Conservation (phyloP, 345 rosid genomes). For the Geranium rotundifolium region DNA sequence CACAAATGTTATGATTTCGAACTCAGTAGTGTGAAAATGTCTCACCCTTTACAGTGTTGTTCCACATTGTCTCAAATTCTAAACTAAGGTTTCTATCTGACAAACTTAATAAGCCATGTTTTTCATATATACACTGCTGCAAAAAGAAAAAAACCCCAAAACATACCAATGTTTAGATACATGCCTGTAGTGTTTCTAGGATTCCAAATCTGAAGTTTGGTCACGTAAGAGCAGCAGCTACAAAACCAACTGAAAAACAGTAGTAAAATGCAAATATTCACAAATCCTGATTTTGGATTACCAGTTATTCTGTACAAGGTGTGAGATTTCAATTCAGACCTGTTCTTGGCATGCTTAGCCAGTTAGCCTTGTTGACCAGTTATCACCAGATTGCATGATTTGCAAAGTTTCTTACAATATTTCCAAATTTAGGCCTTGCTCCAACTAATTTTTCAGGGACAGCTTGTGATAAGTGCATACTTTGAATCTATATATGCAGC, state of each 20-base stretch:
- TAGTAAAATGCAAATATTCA: conserved; percentile 52
- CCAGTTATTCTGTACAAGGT: too few relatives aligned
- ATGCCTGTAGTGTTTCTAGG: conserved; percentile 38
- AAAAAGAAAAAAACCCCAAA: conserved; percentile 17
- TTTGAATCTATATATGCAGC: too few relatives aligned
- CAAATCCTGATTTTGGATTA: too few relatives aligned
- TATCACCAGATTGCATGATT: too few relatives aligned
- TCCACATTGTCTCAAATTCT: background rate
- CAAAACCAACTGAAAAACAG: conserved; percentile 81
- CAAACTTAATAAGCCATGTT: conserved; percentile 7
- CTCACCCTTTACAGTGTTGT: background rate
- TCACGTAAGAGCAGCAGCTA: conserved; percentile 77
- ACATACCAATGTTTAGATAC: conserved; percentile 13
- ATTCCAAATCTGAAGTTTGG: conserved; percentile 55
- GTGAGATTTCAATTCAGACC: too few relatives aligned
- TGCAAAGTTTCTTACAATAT: too few relatives aligned
- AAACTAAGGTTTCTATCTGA: conserved; percentile 26
- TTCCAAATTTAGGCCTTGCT: too few relatives aligned
- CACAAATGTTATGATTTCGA: background rate
- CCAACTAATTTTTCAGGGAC: too few relatives aligned
- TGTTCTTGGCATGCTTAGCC: too few relatives aligned
- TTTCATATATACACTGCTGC: too few relatives aligned
- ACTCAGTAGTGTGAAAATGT: background rate
- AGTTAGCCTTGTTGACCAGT: too few relatives aligned
- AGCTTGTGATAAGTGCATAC: too few relatives aligned